A percentile compares a stretch with the other conserved stretches of the same genome.
phyloP scores from a whole-genome alignment of 2,329 filamentous ascomycete genomes.

The Botryotinia convoluta region DNA sequence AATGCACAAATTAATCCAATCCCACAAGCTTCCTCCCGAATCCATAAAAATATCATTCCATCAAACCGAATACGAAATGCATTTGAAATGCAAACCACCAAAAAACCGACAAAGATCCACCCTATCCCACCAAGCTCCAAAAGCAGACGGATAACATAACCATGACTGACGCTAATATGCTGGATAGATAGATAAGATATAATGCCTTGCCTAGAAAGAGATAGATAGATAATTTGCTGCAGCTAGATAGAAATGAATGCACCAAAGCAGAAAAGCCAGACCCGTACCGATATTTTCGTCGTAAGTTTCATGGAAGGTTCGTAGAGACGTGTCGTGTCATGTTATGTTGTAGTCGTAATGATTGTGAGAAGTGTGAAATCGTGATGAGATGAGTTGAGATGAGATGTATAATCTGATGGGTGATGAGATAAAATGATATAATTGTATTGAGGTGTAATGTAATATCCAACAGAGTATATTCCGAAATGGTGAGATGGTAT shows the following conservation, averaged over 20 bases:
- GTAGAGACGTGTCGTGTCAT: neutral
- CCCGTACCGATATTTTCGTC: constrained; percentile 2
- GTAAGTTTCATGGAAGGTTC: neutral
- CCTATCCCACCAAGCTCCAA: neutral
- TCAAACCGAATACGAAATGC: neutral
- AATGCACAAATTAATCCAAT: neutral
- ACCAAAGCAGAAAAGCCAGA: neutral
- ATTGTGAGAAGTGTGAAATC: constrained; percentile 3
- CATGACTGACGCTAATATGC: constrained; percentile 8
- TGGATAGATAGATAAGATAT: neutral
- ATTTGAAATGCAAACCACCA: neutral
- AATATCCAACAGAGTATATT: neutral
- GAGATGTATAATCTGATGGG: neutral
- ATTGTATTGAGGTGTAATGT: neutral
- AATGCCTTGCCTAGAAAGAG: neutral
- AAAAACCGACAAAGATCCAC: neutral
- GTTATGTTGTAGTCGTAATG: constrained; percentile 1
- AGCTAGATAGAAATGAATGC: neutral
- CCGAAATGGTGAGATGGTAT: neutral
- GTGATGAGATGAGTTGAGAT: neutral
- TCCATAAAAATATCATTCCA: neutral
- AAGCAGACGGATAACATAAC: neutral
- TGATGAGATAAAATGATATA: neutral
- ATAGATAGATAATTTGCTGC: neutral
- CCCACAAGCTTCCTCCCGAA: neutral